Evolutionary conservation across 371 early-diverging fungal genomes (phyloP).

Genomic region (Apophysomyces trapeziformis): DNA sequence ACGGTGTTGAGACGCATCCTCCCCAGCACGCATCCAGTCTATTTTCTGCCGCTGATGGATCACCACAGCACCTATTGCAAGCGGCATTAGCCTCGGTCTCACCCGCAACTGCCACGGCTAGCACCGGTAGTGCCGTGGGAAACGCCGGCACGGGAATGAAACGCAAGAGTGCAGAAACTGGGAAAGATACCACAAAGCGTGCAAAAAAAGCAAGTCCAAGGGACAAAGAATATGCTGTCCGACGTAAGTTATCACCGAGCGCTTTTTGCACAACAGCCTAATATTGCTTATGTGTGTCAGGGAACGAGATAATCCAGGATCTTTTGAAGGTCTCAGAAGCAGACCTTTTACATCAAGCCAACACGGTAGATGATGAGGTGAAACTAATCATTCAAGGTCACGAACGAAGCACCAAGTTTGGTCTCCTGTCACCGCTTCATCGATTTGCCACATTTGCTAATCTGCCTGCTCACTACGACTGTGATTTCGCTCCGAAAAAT

Average conservation of each 20-base stretch:
- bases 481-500: conserved; percentile 57
- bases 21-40: conserved; percentile 10
- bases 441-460: conserved; percentile 55
- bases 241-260: conserved; percentile 31
- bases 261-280: neutral
- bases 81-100: conserved; percentile 50
- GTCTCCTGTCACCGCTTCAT: conserved; percentile 39
- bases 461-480: conserved; percentile 50
- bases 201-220: conserved; percentile 45
- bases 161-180: conserved; percentile 20
- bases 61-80: conserved; percentile 48
- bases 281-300: conserved; percentile 20
- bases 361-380: conserved; percentile 45
- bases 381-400: conserved; percentile 49
- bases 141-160: conserved; percentile 22
- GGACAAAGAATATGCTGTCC: conserved; percentile 49
- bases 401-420: conserved; percentile 39
- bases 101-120: conserved; percentile 11
- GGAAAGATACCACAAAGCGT: conserved; percentile 26
- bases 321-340: conserved; percentile 45
- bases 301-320: conserved; percentile 48
- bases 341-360: conserved; percentile 52
- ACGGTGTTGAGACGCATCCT: conserved; percentile 6
- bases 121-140: conserved; percentile 7
- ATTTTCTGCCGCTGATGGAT: conserved; percentile 26